phyloP scores from a whole-genome alignment of 2,329 filamentous ascomycete genomes.

The Aureobasidium subglaciale region DNA sequence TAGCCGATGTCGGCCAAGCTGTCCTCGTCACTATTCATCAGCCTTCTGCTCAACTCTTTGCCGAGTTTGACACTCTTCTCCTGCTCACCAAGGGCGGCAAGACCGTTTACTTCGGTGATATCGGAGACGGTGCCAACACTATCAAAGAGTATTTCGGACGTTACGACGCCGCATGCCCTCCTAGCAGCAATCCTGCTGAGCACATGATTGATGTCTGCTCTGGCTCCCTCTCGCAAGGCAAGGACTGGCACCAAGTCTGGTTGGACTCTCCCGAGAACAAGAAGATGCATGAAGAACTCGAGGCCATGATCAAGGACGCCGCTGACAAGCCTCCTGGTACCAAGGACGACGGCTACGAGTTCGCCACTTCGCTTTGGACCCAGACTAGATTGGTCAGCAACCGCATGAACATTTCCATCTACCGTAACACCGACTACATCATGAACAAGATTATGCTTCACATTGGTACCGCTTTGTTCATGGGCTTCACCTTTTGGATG shows the following conservation, averaged over 20 bases:
- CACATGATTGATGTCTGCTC: slow-evolving; percentile 44
- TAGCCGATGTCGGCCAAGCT: slow-evolving; percentile 60
- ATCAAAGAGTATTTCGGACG: slow-evolving; percentile 44
- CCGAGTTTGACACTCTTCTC: slow-evolving; percentile 59
- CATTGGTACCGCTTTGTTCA: slow-evolving; percentile 44
- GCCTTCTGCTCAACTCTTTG: slow-evolving; percentile 59
- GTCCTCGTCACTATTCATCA: slow-evolving; percentile 66
- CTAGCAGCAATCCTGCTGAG: slow-evolving; percentile 48
- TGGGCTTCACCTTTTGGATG: slow-evolving; percentile 44
- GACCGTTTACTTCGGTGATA: slow-evolving; percentile 60
- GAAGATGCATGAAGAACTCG: slow-evolving; percentile 34
- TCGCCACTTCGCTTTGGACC: slow-evolving; percentile 36
- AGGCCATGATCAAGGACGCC: slow-evolving; percentile 33
- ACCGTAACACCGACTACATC: slow-evolving; percentile 59
- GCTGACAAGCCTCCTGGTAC: slow-evolving; percentile 30
- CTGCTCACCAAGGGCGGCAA: slow-evolving; percentile 59
- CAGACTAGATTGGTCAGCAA: slow-evolving; percentile 37
- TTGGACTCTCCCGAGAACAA: slow-evolving; percentile 30
- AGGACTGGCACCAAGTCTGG: slow-evolving; percentile 42
- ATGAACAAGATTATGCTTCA: slow-evolving; percentile 57
- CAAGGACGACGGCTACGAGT: slow-evolving; percentile 37
- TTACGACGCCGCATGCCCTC: slow-evolving; percentile 48
- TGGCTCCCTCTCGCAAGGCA: slow-evolving; percentile 37
- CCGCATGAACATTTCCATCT: slow-evolving; percentile 53
- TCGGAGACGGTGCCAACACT: slow-evolving; percentile 36